Evolutionary conservation across 1,139 yeast species (phyloP).

Genomic region (Magnusiomyces magnusii): DNA sequence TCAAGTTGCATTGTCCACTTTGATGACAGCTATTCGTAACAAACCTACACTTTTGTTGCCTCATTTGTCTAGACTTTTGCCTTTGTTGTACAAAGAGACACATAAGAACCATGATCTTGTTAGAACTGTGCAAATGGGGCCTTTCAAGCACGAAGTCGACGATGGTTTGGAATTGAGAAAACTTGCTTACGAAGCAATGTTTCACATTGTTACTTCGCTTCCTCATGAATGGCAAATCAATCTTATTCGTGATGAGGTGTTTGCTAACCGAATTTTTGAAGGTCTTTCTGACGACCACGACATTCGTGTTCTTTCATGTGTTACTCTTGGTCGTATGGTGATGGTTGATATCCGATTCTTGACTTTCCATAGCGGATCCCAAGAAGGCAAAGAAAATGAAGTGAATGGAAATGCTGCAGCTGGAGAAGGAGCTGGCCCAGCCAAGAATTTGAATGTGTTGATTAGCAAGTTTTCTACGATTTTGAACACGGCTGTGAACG

Average conservation of each 20-base stretch:
- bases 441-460: constrained; percentile 22
- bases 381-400: constrained; percentile 6
- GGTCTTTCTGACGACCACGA: constrained; percentile 42
- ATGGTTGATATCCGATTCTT: constrained; percentile 21
- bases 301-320: constrained; percentile 38
- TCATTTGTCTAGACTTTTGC: constrained; percentile 44
- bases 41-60: constrained; percentile 46
- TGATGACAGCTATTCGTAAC: constrained; percentile 55
- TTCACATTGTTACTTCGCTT: constrained; percentile 40
- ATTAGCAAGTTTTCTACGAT: constrained; percentile 32
- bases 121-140: constrained; percentile 73
- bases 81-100: constrained; percentile 50
- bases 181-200: constrained; percentile 62
- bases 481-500: constrained; percentile 37
- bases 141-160: constrained; percentile 75
- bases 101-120: constrained; percentile 50
- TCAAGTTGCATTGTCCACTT: constrained; percentile 52
- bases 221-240: constrained; percentile 26
- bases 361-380: constrained; percentile 4
- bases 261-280: constrained; percentile 33
- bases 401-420: not conserved
- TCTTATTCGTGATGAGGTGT: constrained; percentile 26
- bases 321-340: constrained; percentile 35
- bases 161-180: constrained; percentile 72
- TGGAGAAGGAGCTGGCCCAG: constrained; percentile 11